Percentiles rank a stretch among this genome's conserved stretches.
phyloP scores from a whole-genome alignment of 495 filamentous ascomycete species.

The Xylaria flabelliformis region DNA sequence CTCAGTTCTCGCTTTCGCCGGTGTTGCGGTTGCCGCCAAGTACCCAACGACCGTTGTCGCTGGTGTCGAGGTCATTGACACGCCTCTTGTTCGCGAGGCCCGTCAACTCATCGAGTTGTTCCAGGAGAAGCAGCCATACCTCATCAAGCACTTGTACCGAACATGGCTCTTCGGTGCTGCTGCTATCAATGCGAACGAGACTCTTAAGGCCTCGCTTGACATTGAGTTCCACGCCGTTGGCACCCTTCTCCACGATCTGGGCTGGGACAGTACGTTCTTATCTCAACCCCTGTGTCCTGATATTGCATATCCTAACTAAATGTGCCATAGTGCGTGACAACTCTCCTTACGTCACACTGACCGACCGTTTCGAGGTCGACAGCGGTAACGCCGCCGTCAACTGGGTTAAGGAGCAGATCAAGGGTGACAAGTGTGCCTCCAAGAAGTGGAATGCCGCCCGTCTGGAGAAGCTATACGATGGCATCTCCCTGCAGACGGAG shows the following conservation, averaged over 20 bases:
- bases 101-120: conserved; percentile 44
- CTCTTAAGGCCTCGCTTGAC: conserved; percentile 31
- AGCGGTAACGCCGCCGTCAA: conserved; percentile 44
- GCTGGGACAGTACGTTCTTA: conserved; percentile 34
- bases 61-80: conserved; percentile 46
- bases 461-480: conserved; percentile 51
- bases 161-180: conserved; percentile 46
- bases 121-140: conserved; percentile 23
- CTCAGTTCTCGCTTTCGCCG: conserved; percentile 12
- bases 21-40: conserved; percentile 5
- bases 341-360: conserved; percentile 18
- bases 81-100: conserved; percentile 44
- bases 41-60: conserved; percentile 29
- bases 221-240: conserved; percentile 43
- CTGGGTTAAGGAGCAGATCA: conserved; percentile 42
- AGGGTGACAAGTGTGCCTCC: conserved; percentile 28
- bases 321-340: conserved; percentile 3
- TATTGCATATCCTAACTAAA: background rate
- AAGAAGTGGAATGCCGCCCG: conserved; percentile 45
- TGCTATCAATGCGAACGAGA: conserved; percentile 35
- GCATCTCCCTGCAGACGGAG: conserved; percentile 50
- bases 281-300: background rate
- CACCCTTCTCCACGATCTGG: conserved; percentile 48
- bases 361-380: conserved; percentile 50
- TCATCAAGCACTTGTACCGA: conserved; percentile 49